phyloP scores from a whole-genome alignment of 495 filamentous ascomycete genomes.

The Aspergillus hancockii region DNA sequence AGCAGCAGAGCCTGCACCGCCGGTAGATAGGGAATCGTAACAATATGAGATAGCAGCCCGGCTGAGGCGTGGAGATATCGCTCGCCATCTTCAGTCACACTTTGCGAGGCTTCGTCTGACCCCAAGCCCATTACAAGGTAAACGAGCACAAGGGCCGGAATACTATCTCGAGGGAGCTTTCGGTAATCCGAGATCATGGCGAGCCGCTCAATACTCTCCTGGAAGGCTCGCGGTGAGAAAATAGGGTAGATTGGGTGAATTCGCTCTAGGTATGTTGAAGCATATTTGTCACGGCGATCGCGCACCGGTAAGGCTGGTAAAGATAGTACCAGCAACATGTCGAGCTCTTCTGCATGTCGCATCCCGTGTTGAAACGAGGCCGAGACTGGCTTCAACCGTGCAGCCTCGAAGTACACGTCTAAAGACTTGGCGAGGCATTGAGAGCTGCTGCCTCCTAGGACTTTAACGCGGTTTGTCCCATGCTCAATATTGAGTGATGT shows the following conservation, averaged over 20 bases:
- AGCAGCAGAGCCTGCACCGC: slow-evolving; percentile 17
- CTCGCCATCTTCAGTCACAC: slow-evolving; percentile 13
- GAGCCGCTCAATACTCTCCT: slow-evolving; percentile 1
- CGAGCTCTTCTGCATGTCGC: slow-evolving; percentile 17
- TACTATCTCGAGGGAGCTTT: slow-evolving; percentile 5
- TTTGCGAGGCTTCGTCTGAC: slow-evolving; percentile 8
- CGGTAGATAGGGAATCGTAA: slow-evolving; percentile 15
- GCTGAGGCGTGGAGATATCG: slow-evolving; percentile 16
- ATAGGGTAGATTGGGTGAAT: slow-evolving; percentile 17
- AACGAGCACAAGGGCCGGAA: slow-evolving; percentile 7
- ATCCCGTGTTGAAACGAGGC: slow-evolving; percentile 17
- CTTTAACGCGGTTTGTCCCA: slow-evolving; percentile 16
- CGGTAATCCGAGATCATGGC: neutral
- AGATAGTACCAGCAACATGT: slow-evolving; percentile 8
- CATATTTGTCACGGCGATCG: slow-evolving; percentile 1
- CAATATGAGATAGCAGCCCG: slow-evolving; percentile 13
- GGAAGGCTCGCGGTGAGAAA: neutral
- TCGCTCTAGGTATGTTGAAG: neutral
- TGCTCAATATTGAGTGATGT: slow-evolving; percentile 14
- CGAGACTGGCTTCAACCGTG: slow-evolving; percentile 15
- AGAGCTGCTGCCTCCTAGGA: slow-evolving; percentile 19
- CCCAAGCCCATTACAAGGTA: slow-evolving; percentile 19
- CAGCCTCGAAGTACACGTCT: slow-evolving; percentile 19
- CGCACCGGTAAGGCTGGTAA: slow-evolving; percentile 11
- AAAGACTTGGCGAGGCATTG: slow-evolving; percentile 21